Evolutionary conservation across 176 grass and related monocot species (phyloP).

Genomic region (Carex cristatella): DNA sequence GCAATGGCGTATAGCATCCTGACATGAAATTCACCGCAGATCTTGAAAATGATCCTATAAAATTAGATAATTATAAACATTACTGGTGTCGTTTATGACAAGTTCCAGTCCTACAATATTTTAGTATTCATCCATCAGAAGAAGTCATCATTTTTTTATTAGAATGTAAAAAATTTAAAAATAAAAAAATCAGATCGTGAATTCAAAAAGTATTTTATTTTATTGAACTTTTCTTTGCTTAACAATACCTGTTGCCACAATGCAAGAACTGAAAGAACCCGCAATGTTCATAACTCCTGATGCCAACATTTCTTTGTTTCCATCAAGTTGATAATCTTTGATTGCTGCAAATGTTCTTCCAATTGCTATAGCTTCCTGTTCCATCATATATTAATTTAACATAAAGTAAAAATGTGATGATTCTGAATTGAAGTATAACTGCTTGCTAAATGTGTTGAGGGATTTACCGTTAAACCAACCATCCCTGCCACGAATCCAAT

Average conservation of each 20-base stretch:
- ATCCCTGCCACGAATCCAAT: slow-evolving; percentile 62
- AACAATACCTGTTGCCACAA: slow-evolving; percentile 53
- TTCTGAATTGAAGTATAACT: background rate
- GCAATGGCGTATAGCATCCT: slow-evolving; percentile 53
- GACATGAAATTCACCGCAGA: slow-evolving; percentile 82
- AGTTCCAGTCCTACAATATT: background rate
- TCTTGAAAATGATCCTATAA: slow-evolving; percentile 66
- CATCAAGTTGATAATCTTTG: slow-evolving; percentile 75
- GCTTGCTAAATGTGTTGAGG: background rate
- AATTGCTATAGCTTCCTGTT: slow-evolving; percentile 79
- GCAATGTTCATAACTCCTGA: slow-evolving; percentile 48
- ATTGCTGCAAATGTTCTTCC: slow-evolving; percentile 76
- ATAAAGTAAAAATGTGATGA: background rate
- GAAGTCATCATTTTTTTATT: too few species aligned
- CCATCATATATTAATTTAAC: background rate
- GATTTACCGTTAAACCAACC: slow-evolving; percentile 59
- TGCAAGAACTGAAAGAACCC: slow-evolving; percentile 43
- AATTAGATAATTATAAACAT: background rate
- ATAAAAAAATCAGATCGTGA: too few species aligned
- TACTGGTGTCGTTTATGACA: background rate
- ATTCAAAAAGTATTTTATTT: background rate
- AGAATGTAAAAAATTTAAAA: too few species aligned
- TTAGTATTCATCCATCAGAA: background rate
- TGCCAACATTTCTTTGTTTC: slow-evolving; percentile 48
- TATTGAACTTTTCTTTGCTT: background rate